phyloP scores from a whole-genome alignment of 106 monocot species.

The Posidonia australis region DNA sequence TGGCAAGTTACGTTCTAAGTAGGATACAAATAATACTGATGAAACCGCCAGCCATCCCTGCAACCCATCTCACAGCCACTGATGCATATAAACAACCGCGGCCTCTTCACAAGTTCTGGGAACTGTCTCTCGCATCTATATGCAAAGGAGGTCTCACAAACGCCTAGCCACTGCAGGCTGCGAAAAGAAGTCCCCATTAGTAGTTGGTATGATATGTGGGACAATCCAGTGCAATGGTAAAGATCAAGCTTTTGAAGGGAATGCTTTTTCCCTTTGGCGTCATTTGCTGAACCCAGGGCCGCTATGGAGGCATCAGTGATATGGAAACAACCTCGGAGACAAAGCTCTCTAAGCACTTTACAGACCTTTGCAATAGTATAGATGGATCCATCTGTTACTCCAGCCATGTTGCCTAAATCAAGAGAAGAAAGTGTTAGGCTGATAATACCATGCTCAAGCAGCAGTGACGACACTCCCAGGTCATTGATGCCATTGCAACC shows the following conservation, averaged over 20 bases:
- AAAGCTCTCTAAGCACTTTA: constrained; percentile 34
- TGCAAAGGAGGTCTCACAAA: constrained; percentile 31
- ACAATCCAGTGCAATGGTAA: constrained; percentile 44
- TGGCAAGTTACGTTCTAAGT: no score
- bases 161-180: constrained; percentile 66
- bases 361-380: constrained; percentile 37
- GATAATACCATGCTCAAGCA: constrained; percentile 30
- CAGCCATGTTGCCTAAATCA: constrained; percentile 56
- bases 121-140: constrained; percentile 13
- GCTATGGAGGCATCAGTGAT: constrained; percentile 48
- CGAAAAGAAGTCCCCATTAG: constrained; percentile 37
- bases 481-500: constrained; percentile 64
- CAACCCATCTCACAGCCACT: constrained; percentile 79
- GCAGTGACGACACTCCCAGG: constrained; percentile 36
- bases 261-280: constrained; percentile 13
- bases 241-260: constrained; percentile 66
- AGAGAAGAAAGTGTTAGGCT: constrained; percentile 36
- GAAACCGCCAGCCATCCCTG: constrained; percentile 45
- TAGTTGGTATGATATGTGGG: constrained; percentile 23
- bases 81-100: constrained; percentile 31
- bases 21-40: no score
- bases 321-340: constrained; percentile 52
- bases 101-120: constrained; percentile 17
- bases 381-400: constrained; percentile 51
- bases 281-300: constrained; percentile 32